phyloP scores from a whole-genome alignment of 75 land plant genomes.

The Pinus taeda region DNA sequence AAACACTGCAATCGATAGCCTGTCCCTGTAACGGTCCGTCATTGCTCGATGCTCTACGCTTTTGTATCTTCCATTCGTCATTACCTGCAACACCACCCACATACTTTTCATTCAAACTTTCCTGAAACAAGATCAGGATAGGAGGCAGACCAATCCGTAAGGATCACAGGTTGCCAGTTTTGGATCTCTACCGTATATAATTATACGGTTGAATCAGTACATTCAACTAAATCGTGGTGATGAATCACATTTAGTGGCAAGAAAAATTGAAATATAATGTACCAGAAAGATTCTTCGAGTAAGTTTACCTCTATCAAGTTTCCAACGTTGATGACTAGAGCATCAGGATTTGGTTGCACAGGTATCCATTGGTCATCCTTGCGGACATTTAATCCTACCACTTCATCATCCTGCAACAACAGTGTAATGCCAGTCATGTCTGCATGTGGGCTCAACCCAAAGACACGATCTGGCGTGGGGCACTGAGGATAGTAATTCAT shows the following conservation, averaged over 20 bases:
- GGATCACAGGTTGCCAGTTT: neutral
- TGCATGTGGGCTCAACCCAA: constrained; percentile 23
- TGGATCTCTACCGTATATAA: no score
- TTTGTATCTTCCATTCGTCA: constrained; percentile 32
- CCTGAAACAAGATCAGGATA: neutral
- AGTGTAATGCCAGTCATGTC: constrained; percentile 25
- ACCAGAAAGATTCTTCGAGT: no score
- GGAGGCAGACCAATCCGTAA: neutral
- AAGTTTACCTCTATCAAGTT: constrained; percentile 23
- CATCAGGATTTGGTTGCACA: constrained; percentile 19
- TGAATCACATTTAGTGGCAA: no score
- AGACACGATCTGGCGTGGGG: constrained; percentile 21
- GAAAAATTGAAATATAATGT: no score
- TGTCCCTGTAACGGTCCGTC: neutral
- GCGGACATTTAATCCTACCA: constrained; percentile 29
- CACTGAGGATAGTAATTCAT: constrained; percentile 44
- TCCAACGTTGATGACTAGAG: constrained; percentile 22
- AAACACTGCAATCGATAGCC: constrained; percentile 19
- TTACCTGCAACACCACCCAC: constrained; percentile 12
- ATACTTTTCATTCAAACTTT: neutral
- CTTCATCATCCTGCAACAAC: constrained; percentile 14
- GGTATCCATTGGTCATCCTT: constrained; percentile 33
- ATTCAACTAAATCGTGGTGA: no score
- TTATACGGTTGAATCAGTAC: no score
- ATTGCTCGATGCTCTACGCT: constrained; percentile 24